Conservation (phyloP, 352 stramenopile genomes). For the Phytopythium aichiense region DNA sequence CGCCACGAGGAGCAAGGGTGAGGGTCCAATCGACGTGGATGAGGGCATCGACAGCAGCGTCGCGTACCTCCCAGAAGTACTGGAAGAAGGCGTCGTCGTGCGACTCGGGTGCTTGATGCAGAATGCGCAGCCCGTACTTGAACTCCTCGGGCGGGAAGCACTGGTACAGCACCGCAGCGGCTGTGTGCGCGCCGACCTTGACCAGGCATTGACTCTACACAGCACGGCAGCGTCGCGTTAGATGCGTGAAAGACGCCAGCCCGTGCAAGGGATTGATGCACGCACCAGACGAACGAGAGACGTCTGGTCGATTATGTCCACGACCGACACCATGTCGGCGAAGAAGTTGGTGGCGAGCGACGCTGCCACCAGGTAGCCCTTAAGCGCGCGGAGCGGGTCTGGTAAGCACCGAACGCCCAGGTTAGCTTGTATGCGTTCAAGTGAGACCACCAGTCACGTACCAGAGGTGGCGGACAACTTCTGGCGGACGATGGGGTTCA, state of each 20-base stretch:
- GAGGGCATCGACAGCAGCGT: not conserved
- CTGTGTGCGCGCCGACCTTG: constrained; percentile 74
- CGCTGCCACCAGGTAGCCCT: constrained; percentile 70
- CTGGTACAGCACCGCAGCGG: constrained; percentile 82
- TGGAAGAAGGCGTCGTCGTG: constrained; percentile 80
- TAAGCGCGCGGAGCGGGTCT: constrained; percentile 67
- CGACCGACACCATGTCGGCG: constrained; percentile 56
- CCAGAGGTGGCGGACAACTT: constrained; percentile 56
- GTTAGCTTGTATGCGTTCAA: constrained; percentile 7
- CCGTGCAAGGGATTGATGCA: constrained; percentile 1
- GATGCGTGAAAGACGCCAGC: not conserved
- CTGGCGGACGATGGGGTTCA: constrained; percentile 71
- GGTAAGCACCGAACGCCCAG: not conserved
- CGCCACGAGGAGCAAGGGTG: not conserved
- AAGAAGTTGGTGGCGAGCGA: constrained; percentile 84
- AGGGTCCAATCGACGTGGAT: not conserved
- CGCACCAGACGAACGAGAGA: constrained; percentile 77
- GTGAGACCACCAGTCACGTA: constrained; percentile 15
- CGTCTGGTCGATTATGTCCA: constrained; percentile 81
- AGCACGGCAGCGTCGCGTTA: constrained; percentile 9
- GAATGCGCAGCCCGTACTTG: constrained; percentile 78
- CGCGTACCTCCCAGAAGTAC: constrained; percentile 81
- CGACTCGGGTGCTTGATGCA: constrained; percentile 61
- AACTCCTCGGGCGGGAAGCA: constrained; percentile 76
- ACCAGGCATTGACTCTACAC: constrained; percentile 75